Conservation (phyloP, 768 basidiomycete genomes). For the Cyclocybe cylindracea region DNA sequence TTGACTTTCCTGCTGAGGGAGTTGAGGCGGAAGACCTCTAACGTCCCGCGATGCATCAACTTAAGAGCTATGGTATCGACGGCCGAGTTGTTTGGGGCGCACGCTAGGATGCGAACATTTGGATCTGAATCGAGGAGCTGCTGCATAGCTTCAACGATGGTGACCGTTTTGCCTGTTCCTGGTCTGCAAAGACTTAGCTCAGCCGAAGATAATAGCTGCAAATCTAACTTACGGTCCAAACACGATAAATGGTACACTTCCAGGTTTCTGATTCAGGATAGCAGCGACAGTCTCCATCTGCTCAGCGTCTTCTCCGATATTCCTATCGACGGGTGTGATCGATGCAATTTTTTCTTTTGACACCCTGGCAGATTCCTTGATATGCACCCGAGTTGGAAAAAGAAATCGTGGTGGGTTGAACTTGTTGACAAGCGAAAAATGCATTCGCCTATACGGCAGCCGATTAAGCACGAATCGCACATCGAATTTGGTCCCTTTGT, state of each 20-base stretch:
- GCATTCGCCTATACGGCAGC: slow-evolving; percentile 52
- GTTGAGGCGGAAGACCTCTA: slow-evolving; percentile 54
- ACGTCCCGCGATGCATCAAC: slow-evolving; percentile 34
- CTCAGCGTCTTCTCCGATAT: slow-evolving; percentile 41
- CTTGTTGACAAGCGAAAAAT: slow-evolving; percentile 47
- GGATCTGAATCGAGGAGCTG: slow-evolving; percentile 49
- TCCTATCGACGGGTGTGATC: slow-evolving; percentile 28
- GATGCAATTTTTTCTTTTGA: slow-evolving; percentile 17
- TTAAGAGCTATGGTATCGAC: slow-evolving; percentile 58
- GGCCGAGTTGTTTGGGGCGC: slow-evolving; percentile 69
- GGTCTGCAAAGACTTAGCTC: slow-evolving; percentile 34
- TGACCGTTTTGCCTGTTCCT: slow-evolving; percentile 71
- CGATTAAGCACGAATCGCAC: slow-evolving; percentile 61
- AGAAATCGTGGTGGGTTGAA: slow-evolving; percentile 42
- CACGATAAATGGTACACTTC: slow-evolving; percentile 56
- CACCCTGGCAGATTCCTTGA: slow-evolving; percentile 18
- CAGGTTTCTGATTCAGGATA: slow-evolving; percentile 44
- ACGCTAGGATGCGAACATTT: slow-evolving; percentile 53
- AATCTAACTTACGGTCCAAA: slow-evolving; percentile 60
- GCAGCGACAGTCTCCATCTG: slow-evolving; percentile 54
- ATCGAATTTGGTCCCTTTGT: slow-evolving; percentile 42
- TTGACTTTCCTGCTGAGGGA: slow-evolving; percentile 42
- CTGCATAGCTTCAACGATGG: slow-evolving; percentile 60
- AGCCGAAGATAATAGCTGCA: background rate
- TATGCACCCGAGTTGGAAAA: slow-evolving; percentile 41